A percentile compares a stretch with the other conserved stretches of the same genome.
These are phyloP conservation scores for Pseudogymnoascus sp. DNA, from an alignment of 2,329 filamentous ascomycete genomes.

Conservation along the genomic window DNA sequence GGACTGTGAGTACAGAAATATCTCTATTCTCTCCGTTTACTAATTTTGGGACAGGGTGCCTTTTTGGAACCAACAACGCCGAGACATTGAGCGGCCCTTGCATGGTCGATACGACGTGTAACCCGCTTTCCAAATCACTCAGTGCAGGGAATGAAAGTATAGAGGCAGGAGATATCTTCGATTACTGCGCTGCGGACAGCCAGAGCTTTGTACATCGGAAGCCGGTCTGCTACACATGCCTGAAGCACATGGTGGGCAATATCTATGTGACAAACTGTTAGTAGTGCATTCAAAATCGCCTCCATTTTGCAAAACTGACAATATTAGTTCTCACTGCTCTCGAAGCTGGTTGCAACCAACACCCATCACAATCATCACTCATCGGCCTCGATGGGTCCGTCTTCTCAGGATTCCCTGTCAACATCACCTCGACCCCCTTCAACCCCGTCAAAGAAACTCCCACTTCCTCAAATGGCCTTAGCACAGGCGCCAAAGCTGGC, in stretches of 20 bases:
- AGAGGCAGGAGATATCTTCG: neutral
- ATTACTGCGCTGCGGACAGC: neutral
- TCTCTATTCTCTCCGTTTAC: neutral
- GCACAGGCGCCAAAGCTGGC: constrained; percentile 20
- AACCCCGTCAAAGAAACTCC: constrained; percentile 21
- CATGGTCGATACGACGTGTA: constrained; percentile 7
- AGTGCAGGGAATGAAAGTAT: neutral
- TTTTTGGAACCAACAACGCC: neutral
- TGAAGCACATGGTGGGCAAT: neutral
- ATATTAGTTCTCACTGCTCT: constrained; percentile 42
- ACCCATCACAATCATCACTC: constrained; percentile 30
- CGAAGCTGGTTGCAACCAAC: constrained; percentile 49
- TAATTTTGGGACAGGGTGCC: neutral
- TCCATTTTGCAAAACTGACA: neutral
- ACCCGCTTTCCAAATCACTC: neutral
- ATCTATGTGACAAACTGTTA: neutral
- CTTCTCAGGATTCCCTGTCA: constrained; percentile 21
- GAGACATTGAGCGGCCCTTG: neutral
- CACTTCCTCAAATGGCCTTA: constrained; percentile 12
- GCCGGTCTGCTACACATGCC: neutral
- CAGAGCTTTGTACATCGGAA: neutral
- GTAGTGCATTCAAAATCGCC: neutral
- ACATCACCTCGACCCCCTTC: constrained; percentile 33
- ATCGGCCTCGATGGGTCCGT: constrained; percentile 24
- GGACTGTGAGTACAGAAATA: neutral